Percentiles rank a stretch among this genome's conserved stretches.
phyloP scores from a whole-genome alignment of 1,139 yeast genomes.

The Debaryomycetaceae sp. region DNA sequence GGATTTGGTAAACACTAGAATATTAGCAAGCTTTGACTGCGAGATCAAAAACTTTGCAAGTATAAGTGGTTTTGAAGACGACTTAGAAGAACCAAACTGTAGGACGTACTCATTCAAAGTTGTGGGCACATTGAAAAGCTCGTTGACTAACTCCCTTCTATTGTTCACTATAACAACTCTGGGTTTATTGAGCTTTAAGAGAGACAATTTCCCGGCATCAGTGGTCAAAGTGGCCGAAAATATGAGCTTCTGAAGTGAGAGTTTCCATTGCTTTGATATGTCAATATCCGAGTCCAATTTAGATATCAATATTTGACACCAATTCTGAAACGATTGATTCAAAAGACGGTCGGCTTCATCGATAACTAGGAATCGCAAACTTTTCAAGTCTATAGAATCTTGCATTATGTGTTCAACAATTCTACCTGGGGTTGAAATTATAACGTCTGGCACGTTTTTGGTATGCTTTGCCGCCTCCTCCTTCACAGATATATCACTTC shows the following conservation, averaged over 20 bases:
- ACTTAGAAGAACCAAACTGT: constrained; percentile 51
- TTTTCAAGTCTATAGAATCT: constrained; percentile 36
- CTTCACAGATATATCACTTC: constrained; percentile 54
- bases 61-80: constrained; percentile 70
- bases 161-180: constrained; percentile 69
- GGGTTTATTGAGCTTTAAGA: constrained; percentile 65
- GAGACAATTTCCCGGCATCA: constrained; percentile 81
- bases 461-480: constrained; percentile 59
- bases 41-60: constrained; percentile 52
- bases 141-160: constrained; percentile 45
- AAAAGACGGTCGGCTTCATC: constrained; percentile 95
- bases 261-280: constrained; percentile 25
- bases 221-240: constrained; percentile 94
- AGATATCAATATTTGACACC: constrained; percentile 71
- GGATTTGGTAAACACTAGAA: constrained; percentile 74
- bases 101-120: constrained; percentile 51
- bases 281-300: constrained; percentile 36
- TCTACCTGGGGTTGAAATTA: constrained; percentile 90
- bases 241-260: constrained; percentile 54
- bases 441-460: constrained; percentile 63
- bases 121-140: constrained; percentile 53
- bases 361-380: constrained; percentile 67
- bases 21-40: constrained; percentile 29
- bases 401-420: constrained; percentile 76
- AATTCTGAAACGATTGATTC: constrained; percentile 89